Base-by-base conservation (phyloP, 202 grass and related monocot species). In the Alloteropsis angusta region DNA sequence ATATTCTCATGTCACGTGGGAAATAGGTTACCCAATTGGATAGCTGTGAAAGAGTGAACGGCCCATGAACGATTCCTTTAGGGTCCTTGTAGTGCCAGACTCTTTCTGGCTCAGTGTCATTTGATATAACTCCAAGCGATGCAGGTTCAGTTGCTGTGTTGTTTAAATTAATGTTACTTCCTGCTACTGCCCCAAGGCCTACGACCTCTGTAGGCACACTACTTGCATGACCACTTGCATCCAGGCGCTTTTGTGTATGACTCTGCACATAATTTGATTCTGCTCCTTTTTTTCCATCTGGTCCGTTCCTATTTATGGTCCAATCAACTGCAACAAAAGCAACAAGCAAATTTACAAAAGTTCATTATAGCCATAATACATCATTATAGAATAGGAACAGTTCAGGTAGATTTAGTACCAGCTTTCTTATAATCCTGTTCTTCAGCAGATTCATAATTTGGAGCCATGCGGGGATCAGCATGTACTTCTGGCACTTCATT, bases 81-180 rank as follows among this genome's bases (percentile, higher is more conserved):
- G 92, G 92, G 63, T 99, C 92, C 85, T 80, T 90, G 73, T 99
- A 99, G 60, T 93, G 88, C 96, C 96, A 99, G n/a, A 99, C 92
- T 23, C 88, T 93, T 82, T 99, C 96, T 80, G 82, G 83, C 68
- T 92, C 96, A 5, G 9, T 79, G n/a, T 74, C 67, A 82, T 64
- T 65, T 71, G 70, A 78, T 68, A 81, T 19, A 85, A 52, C 52
- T 60, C 34, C 82, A 78, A 87, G 48, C n/a, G 76, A 65, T 73
- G 81, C 46, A 74, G 60, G 41, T 80, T 90, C 79, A 86, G 71
- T 56, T 2, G 18, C 62, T 7, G 57, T 88, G 36, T 71, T 84
- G 42, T 82, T 86, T 52, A 88, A 76, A 82, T 77, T 76, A 74
- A 76, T 86, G 50, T 74, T 84, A 49, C 64, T 84, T 84, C 73